Percentiles rank a stretch among this genome's conserved stretches.
phyloP scores from a whole-genome alignment of 2,329 filamentous ascomycete species.

The Dendrostoma leiphaemia region DNA sequence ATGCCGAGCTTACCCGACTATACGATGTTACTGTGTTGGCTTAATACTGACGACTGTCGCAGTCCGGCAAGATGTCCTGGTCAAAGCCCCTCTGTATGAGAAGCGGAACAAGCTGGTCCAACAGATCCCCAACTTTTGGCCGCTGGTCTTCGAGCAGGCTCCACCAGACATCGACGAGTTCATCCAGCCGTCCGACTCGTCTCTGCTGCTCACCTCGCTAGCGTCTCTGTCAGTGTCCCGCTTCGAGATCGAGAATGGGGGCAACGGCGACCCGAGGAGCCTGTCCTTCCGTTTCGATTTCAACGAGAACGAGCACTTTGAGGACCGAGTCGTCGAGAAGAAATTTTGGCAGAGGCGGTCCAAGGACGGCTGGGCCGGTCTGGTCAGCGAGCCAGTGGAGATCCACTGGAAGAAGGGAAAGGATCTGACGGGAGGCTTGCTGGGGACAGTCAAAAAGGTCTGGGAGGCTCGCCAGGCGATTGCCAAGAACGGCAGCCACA shows the following conservation, averaged over 20 bases:
- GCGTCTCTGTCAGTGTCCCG: slow-evolving; percentile 69
- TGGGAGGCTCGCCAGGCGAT: slow-evolving; percentile 57
- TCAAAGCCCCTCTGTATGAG: slow-evolving; percentile 70
- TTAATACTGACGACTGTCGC: slow-evolving; percentile 17
- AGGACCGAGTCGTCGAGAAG: slow-evolving; percentile 78
- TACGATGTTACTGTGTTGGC: no score
- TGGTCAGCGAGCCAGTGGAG: slow-evolving; percentile 84
- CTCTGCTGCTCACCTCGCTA: slow-evolving; percentile 68
- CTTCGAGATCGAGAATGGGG: slow-evolving; percentile 69
- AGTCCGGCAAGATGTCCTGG: slow-evolving; percentile 72
- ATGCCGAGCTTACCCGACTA: no score
- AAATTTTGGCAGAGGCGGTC: slow-evolving; percentile 81
- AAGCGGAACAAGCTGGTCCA: slow-evolving; percentile 70
- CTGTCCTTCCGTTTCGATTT: slow-evolving; percentile 78
- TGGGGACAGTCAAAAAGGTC: slow-evolving; percentile 69
- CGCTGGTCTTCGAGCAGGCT: slow-evolving; percentile 85
- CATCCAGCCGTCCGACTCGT: slow-evolving; percentile 78
- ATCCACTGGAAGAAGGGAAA: slow-evolving; percentile 85
- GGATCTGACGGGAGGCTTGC: slow-evolving; percentile 79
- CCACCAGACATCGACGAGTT: slow-evolving; percentile 84
- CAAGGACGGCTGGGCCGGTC: slow-evolving; percentile 66
- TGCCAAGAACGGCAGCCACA: slow-evolving; percentile 32
- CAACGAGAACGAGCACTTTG: slow-evolving; percentile 76
- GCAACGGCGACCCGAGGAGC: slow-evolving; percentile 74
- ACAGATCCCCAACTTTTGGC: slow-evolving; percentile 87